Conservation (phyloP, 2,329 filamentous ascomycete genomes). For the Aotearoamyces nothofagi region DNA sequence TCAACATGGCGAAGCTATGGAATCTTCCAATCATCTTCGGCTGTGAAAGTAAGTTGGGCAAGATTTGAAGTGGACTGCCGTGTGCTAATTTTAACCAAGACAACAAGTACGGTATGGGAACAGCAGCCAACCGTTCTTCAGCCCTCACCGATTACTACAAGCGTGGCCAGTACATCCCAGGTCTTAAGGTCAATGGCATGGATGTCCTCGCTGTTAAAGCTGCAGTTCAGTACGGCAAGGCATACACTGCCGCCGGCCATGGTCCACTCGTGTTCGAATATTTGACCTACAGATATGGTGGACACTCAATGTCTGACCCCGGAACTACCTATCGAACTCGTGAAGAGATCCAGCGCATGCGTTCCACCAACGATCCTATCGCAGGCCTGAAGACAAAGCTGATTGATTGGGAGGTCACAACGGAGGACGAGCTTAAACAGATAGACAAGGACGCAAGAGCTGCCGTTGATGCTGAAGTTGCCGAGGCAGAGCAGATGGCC, state of each 20-base stretch:
- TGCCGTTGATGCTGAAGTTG: slow-evolving; percentile 81
- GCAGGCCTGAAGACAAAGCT: slow-evolving; percentile 97
- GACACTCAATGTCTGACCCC: slow-evolving; percentile 99
- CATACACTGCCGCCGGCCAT: slow-evolving; percentile 70
- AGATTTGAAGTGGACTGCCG: background rate
- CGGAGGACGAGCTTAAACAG: slow-evolving; percentile 88
- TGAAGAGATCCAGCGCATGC: slow-evolving; percentile 99
- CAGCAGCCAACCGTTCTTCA: slow-evolving; percentile 81
- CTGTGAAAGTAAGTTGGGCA: slow-evolving; percentile 74
- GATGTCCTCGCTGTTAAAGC: slow-evolving; percentile 96
- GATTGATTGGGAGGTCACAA: slow-evolving; percentile 82
- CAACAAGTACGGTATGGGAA: slow-evolving; percentile 99
- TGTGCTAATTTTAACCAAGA: slow-evolving; percentile 36
- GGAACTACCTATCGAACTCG: slow-evolving; percentile 98
- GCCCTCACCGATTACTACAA: slow-evolving; percentile 99
- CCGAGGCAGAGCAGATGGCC: slow-evolving; percentile 76
- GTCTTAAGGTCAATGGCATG: slow-evolving; percentile 99
- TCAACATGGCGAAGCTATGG: slow-evolving; percentile 99
- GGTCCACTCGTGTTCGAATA: slow-evolving; percentile 96
- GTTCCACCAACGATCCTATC: slow-evolving; percentile 95
- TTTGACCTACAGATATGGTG: slow-evolving; percentile 97
- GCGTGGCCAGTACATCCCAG: slow-evolving; percentile 98
- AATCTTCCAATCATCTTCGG: slow-evolving; percentile 89
- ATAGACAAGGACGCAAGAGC: slow-evolving; percentile 88
- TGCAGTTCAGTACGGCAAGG: slow-evolving; percentile 84